phyloP scores from a whole-genome alignment of 371 early-diverging fungal species.

The Quaeritorhiza haematococci region DNA sequence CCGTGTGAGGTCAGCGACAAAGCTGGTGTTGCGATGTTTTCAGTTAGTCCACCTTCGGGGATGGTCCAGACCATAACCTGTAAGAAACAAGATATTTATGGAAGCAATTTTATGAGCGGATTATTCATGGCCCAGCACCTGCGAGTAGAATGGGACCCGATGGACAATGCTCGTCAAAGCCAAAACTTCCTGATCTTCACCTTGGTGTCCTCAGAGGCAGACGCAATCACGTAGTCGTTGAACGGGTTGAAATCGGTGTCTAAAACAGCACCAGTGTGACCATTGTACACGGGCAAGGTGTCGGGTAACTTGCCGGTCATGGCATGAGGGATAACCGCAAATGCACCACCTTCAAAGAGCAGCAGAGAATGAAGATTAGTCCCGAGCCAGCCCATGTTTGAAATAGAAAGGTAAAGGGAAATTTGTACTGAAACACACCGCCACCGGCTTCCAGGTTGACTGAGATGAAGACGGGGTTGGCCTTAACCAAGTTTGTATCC shows the following conservation, averaged over 20 bases:
- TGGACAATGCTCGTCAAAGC: too few species aligned
- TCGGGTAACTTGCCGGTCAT: constrained; percentile 81
- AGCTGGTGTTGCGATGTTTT: constrained; percentile 58
- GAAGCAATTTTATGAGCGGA: too few species aligned
- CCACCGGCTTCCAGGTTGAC: constrained; percentile 95
- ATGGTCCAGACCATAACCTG: constrained; percentile 89
- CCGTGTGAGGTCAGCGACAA: constrained; percentile 44
- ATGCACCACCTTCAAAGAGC: constrained; percentile 70
- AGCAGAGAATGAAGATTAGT: neutral
- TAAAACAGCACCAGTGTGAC: constrained; percentile 88
- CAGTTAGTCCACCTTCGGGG: constrained; percentile 63
- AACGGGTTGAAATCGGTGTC: constrained; percentile 98
- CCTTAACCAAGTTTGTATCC: constrained; percentile 94
- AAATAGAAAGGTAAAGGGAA: too few species aligned
- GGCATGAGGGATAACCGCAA: constrained; percentile 84
- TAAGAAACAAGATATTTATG: neutral
- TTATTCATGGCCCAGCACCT: too few species aligned
- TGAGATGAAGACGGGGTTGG: constrained; percentile 89
- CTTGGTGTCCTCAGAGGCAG: constrained; percentile 90
- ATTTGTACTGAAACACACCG: too few species aligned
- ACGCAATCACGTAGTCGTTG: constrained; percentile 73
- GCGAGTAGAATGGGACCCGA: too few species aligned
- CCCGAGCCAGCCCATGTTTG: too few species aligned
- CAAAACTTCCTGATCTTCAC: too few species aligned
- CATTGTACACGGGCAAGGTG: constrained; percentile 81